A percentile compares a stretch with the other conserved stretches of the same genome.
phyloP scores from a whole-genome alignment of 1,139 yeast genomes.

The Geotrichum klebahnii region DNA sequence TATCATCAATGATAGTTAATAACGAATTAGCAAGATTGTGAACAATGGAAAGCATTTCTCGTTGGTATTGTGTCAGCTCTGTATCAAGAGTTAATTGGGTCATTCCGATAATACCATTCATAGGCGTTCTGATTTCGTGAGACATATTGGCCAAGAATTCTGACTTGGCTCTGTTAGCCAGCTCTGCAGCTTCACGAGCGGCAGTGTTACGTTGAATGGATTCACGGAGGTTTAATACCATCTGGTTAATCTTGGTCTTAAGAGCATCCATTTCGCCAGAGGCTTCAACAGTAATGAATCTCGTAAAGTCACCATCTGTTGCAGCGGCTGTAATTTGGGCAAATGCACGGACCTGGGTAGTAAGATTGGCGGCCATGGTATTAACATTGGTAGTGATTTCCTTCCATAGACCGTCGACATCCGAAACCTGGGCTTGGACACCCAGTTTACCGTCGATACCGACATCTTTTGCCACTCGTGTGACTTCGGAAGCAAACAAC shows the following conservation, averaged over 20 bases:
- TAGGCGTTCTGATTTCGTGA: slow-evolving; percentile 86
- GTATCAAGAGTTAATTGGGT: slow-evolving; percentile 84
- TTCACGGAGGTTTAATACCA: slow-evolving; percentile 83
- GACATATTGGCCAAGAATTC: slow-evolving; percentile 89
- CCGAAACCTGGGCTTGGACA: slow-evolving; percentile 85
- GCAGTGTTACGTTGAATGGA: slow-evolving; percentile 88
- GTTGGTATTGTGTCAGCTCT: slow-evolving; percentile 79
- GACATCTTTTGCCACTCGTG: slow-evolving; percentile 85
- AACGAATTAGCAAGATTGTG: slow-evolving; percentile 80
- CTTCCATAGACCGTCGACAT: slow-evolving; percentile 89
- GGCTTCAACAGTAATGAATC: slow-evolving; percentile 87
- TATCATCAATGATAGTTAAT: slow-evolving; percentile 77
- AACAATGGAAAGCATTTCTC: slow-evolving; percentile 84
- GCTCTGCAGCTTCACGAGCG: slow-evolving; percentile 89
- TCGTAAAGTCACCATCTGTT: slow-evolving; percentile 86
- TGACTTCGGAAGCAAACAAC: slow-evolving; percentile 81
- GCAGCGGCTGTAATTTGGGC: slow-evolving; percentile 93
- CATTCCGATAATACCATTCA: slow-evolving; percentile 91
- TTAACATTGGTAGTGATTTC: slow-evolving; percentile 90
- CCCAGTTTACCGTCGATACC: slow-evolving; percentile 92
- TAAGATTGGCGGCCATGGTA: slow-evolving; percentile 86
- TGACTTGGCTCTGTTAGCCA: slow-evolving; percentile 85
- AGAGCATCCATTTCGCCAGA: slow-evolving; percentile 92
- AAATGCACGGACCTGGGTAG: slow-evolving; percentile 88
- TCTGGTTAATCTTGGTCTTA: slow-evolving; percentile 84